phyloP scores from a whole-genome alignment of 139 green algal species.

The Closterium sp. region DNA sequence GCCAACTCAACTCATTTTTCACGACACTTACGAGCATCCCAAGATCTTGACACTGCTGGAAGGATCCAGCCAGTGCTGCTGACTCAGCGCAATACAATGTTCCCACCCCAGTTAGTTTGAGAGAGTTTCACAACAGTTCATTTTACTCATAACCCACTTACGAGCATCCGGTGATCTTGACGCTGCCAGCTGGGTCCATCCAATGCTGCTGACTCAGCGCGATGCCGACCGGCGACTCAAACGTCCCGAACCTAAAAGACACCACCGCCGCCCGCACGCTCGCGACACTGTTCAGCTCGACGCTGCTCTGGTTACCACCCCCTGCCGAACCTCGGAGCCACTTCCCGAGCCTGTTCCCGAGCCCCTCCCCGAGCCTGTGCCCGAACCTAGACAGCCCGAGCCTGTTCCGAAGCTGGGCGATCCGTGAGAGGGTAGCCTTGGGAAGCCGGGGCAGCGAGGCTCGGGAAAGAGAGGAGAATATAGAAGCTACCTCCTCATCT shows the following conservation, averaged over 20 bases:
- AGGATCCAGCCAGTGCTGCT: no score
- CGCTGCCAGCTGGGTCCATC: background rate
- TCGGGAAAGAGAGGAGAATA: background rate
- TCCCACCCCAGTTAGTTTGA: no score
- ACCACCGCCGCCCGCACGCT: background rate
- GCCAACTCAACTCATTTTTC: no score
- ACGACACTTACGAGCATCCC: no score
- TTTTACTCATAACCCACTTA: background rate
- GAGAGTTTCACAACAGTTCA: no score
- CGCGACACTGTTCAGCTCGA: background rate
- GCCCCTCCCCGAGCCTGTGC: background rate
- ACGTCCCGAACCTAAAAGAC: background rate
- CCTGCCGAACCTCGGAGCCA: background rate
- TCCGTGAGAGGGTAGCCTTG: background rate
- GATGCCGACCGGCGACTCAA: background rate
- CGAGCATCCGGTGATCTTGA: background rate
- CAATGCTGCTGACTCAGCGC: background rate
- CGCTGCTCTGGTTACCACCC: background rate
- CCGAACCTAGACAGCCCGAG: background rate
- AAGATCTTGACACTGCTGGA: no score
- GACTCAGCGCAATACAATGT: no score
- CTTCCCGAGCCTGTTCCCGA: background rate
- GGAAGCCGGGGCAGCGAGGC: background rate
- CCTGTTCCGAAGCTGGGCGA: background rate
- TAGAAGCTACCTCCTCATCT: background rate